Percentiles rank a stretch among this genome's conserved stretches.
Evolutionary conservation across 202 grass and related monocot genomes (phyloP).

Genomic region (Cymbopogon flexuosus): DNA sequence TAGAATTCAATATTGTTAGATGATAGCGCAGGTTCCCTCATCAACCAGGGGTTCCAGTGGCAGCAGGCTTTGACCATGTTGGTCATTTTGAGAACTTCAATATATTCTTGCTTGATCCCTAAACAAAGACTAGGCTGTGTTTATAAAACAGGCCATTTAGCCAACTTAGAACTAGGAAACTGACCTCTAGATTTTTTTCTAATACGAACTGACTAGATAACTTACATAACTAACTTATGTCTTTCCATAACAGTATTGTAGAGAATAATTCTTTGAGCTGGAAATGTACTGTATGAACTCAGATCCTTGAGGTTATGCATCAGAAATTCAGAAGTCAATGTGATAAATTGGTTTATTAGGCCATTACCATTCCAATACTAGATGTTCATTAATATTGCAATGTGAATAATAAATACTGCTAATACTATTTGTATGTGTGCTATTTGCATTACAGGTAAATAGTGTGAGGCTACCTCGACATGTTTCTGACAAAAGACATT

Average conservation of each 20-base stretch:
- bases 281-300: neutral
- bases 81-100: neutral
- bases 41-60: neutral
- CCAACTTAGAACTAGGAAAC: neutral
- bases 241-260: neutral
- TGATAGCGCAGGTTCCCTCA: neutral
- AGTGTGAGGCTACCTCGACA: conserved; percentile 83
- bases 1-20: conserved; percentile 10
- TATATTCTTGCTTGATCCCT: neutral
- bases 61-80: neutral
- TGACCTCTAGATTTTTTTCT: neutral
- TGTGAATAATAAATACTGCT: neutral
- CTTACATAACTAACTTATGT: neutral
- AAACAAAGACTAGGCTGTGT: neutral
- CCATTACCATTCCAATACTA: neutral
- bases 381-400: neutral
- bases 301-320: neutral
- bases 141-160: neutral
- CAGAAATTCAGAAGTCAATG: neutral
- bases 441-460: conserved; percentile 61
- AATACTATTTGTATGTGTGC: neutral
- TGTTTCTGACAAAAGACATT: conserved; percentile 63
- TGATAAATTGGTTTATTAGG: conserved; percentile 9
- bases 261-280: neutral
- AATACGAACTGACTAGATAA: neutral